Percentiles rank a stretch among this genome's conserved stretches.
Conservation (phyloP, 176 grass and related monocot genomes). For the Metroxylon sagu region DNA sequence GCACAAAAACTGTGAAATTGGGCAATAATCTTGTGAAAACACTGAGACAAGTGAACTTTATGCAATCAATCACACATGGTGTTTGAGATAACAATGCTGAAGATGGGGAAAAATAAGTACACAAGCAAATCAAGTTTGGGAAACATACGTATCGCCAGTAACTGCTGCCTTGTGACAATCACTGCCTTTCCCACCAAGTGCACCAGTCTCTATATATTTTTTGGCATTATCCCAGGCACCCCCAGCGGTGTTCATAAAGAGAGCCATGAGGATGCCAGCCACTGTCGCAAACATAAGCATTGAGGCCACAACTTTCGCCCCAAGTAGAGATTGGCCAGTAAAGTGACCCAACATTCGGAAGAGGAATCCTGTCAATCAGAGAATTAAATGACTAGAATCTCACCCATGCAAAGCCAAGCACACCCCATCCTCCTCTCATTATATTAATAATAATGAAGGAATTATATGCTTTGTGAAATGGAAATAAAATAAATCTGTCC, state of each 20-base stretch:
- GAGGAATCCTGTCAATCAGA: slow-evolving; percentile 53
- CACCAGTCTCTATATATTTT: slow-evolving; percentile 98
- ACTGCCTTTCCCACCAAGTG: slow-evolving; percentile 91
- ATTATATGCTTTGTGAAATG: too few species aligned
- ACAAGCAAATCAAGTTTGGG: slow-evolving; percentile 2
- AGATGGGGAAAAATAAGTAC: neutral
- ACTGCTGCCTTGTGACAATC: slow-evolving; percentile 89
- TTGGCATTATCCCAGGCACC: slow-evolving; percentile 99
- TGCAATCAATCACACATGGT: too few species aligned
- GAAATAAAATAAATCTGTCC: too few species aligned
- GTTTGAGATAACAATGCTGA: neutral
- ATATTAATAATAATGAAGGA: too few species aligned
- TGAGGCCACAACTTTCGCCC: slow-evolving; percentile 92
- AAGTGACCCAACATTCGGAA: slow-evolving; percentile 77
- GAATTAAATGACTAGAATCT: neutral
- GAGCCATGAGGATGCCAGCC: slow-evolving; percentile 87
- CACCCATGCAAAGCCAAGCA: neutral
- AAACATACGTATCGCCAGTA: slow-evolving; percentile 94
- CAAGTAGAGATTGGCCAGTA: slow-evolving; percentile 70
- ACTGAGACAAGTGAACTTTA: too few species aligned
- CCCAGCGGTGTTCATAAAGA: slow-evolving; percentile 93
- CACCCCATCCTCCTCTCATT: neutral
- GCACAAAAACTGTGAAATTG: too few species aligned
- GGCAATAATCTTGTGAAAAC: too few species aligned
- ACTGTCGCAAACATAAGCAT: slow-evolving; percentile 99